phyloP scores from a whole-genome alignment of 2,329 filamentous ascomycete genomes.

The Scortechinia acanthostroma region DNA sequence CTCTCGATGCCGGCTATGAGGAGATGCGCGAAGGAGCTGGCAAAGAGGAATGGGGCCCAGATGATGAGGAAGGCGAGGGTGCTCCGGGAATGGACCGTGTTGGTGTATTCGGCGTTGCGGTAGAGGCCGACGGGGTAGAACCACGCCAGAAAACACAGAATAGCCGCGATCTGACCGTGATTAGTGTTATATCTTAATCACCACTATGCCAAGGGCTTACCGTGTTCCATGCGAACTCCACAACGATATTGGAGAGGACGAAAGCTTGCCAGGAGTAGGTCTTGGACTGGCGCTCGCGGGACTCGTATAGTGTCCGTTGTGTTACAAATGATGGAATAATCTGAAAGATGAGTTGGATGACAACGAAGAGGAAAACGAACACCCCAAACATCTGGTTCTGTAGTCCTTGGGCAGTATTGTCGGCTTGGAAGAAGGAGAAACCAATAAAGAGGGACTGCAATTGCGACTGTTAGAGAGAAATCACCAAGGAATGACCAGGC shows the following conservation, averaged over 20 bases:
- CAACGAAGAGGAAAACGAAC: conserved; percentile 67
- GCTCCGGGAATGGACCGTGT: conserved; percentile 46
- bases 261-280: conserved; percentile 65
- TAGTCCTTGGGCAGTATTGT: conserved; percentile 54
- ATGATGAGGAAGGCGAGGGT: conserved; percentile 57
- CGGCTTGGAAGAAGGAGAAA: conserved; percentile 57
- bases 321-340: conserved; percentile 67
- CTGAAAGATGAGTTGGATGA: conserved; percentile 56
- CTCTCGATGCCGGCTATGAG: conserved; percentile 54
- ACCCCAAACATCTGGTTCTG: conserved; percentile 68
- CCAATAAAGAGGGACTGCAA: conserved; percentile 61
- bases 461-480: too few relatives aligned
- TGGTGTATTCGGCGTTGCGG: conserved; percentile 42
- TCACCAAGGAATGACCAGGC: conserved; percentile 3
- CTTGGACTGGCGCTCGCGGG: conserved; percentile 60
- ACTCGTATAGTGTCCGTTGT: conserved; percentile 65
- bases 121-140: conserved; percentile 65
- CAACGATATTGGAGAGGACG: conserved; percentile 52
- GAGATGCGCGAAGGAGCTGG: conserved; percentile 59
- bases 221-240: conserved; percentile 43
- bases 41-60: conserved; percentile 57
- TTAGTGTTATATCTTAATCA: conserved; percentile 67
- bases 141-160: conserved; percentile 57
- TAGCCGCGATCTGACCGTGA: conserved; percentile 43
- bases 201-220: too few relatives aligned